phyloP scores from a whole-genome alignment of 371 early-diverging fungal species.

The Mortierella sp. region DNA sequence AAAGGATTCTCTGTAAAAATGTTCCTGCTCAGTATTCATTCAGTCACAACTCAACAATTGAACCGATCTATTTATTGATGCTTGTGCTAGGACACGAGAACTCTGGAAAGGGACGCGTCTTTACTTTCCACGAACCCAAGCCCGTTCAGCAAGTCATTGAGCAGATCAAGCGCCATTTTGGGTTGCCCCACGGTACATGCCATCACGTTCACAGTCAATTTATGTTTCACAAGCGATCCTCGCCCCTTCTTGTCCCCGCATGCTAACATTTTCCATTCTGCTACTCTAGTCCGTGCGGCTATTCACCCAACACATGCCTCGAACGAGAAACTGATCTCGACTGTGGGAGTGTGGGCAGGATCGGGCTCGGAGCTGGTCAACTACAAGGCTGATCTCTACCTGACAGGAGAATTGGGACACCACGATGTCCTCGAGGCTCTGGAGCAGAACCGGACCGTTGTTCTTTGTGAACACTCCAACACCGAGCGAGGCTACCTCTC shows the following conservation, averaged over 20 bases:
- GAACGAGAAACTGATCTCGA: constrained; percentile 66
- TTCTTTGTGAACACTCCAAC: constrained; percentile 95
- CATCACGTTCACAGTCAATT: background rate
- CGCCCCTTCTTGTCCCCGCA: too few species aligned
- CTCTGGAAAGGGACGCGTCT: constrained; percentile 82
- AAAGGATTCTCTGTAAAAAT: background rate
- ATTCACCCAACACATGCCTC: constrained; percentile 65
- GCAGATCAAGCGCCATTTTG: constrained; percentile 73
- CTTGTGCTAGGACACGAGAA: constrained; percentile 69
- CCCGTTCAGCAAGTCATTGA: constrained; percentile 70
- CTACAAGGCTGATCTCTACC: constrained; percentile 76
- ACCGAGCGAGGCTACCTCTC: constrained; percentile 95
- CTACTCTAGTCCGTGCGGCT: constrained; percentile 78
- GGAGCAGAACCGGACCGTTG: constrained; percentile 82
- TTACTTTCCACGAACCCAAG: constrained; percentile 72
- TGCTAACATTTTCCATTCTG: background rate
- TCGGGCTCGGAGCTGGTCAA: constrained; percentile 70
- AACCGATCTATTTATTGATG: background rate
- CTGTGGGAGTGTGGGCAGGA: constrained; percentile 96
- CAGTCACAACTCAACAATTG: too few species aligned
- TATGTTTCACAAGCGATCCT: too few species aligned
- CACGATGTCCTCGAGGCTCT: constrained; percentile 91
- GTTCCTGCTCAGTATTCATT: background rate
- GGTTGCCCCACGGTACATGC: constrained; percentile 67
- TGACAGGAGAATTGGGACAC: constrained; percentile 97